Percentiles rank a stretch among this genome's conserved stretches.
phyloP scores from a whole-genome alignment of 139 green algal species.

The Yamagishiella unicocca region DNA sequence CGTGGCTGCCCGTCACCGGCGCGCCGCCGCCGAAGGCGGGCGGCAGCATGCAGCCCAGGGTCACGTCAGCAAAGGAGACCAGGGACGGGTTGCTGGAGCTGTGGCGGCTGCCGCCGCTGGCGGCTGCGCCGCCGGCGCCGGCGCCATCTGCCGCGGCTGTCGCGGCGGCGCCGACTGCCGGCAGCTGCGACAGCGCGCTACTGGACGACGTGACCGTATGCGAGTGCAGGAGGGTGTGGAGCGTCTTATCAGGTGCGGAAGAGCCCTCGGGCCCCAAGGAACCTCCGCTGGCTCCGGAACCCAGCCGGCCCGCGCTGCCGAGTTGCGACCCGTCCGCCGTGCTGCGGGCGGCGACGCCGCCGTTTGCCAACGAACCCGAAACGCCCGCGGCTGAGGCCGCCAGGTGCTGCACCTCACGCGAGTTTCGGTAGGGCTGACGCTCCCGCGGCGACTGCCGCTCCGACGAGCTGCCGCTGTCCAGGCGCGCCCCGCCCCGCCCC shows the following conservation, averaged over 20 bases:
- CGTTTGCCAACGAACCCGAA: not conserved
- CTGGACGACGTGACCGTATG: not conserved
- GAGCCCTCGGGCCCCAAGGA: not conserved
- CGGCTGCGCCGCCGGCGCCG: too few species aligned
- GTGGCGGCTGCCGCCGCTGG: not conserved
- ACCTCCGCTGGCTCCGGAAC: not conserved
- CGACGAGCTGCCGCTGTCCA: not conserved
- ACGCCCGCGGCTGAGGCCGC: not conserved
- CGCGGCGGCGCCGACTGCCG: not conserved
- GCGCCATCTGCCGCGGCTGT: not conserved
- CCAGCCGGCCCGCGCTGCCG: not conserved
- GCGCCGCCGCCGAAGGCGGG: not conserved
- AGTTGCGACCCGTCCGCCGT: not conserved
- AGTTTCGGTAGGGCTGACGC: too few species aligned
- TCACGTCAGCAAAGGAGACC: slow-evolving; percentile 32
- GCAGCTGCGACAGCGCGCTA: not conserved
- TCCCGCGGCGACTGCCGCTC: too few species aligned
- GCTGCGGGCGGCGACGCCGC: not conserved
- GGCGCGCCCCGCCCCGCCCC: too few species aligned
- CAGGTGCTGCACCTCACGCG: too few species aligned
- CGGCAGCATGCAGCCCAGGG: not conserved
- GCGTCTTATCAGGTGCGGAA: not conserved
- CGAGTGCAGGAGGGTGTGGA: not conserved
- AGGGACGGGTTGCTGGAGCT: slow-evolving; percentile 38
- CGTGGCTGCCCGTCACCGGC: not conserved